Conservation (phyloP, 106 monocot genomes). For the Dioscorea zingiberensis region DNA sequence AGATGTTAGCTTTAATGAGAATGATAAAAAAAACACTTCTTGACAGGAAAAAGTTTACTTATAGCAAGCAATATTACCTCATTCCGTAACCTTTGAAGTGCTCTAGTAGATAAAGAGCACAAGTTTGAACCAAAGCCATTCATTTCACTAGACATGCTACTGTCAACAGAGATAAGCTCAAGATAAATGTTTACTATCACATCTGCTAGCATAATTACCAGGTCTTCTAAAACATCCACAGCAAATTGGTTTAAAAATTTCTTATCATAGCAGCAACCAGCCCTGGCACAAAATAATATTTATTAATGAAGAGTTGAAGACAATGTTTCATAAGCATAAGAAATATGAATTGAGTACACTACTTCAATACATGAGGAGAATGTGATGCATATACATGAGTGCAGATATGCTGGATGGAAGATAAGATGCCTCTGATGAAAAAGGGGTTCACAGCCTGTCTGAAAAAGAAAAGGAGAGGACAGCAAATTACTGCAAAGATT, state of each 20-base stretch:
- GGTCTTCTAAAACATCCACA: slow-evolving; percentile 70
- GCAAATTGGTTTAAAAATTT: slow-evolving; percentile 44
- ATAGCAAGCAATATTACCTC: slow-evolving; percentile 39
- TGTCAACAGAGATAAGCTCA: slow-evolving; percentile 86
- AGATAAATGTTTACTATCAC: slow-evolving; percentile 60
- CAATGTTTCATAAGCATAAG: too few relatives aligned
- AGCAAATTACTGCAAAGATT: slow-evolving; percentile 1
- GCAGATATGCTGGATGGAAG: too few relatives aligned
- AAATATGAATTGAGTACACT: too few relatives aligned
- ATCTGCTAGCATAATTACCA: slow-evolving; percentile 78
- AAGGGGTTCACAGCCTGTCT: too few relatives aligned
- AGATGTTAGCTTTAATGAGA: not conserved
- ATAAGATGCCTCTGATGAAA: too few relatives aligned
- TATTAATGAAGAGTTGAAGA: too few relatives aligned
- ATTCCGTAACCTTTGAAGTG: slow-evolving; percentile 80
- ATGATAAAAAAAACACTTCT: not conserved
- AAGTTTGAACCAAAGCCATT: slow-evolving; percentile 43
- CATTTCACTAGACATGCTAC: slow-evolving; percentile 50
- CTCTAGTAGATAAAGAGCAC: slow-evolving; percentile 76
- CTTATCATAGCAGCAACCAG: slow-evolving; percentile 33
- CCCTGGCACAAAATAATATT: slow-evolving; percentile 20
- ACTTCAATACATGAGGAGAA: too few relatives aligned
- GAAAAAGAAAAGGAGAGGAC: not conserved
- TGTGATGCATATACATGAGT: too few relatives aligned
- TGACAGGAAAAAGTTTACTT: not conserved